Percentiles rank a stretch among this genome's conserved stretches.
These are phyloP conservation scores for Kazachstania kunashirensis DNA, from an alignment of 805 yeast species.

Conservation along the genomic window DNA sequence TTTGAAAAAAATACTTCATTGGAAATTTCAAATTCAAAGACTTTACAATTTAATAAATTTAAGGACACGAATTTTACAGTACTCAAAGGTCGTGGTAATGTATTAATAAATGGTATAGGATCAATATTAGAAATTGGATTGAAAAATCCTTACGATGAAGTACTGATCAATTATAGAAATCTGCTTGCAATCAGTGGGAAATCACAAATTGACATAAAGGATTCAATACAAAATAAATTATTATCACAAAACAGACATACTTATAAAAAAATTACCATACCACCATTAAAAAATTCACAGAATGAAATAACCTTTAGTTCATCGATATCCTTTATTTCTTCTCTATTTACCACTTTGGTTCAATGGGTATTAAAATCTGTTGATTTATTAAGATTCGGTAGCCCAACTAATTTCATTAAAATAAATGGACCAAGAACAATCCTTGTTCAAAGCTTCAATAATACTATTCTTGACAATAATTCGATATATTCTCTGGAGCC, in stretches of 20 bases:
- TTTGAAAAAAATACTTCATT: constrained; percentile 25
- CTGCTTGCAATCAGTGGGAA: constrained; percentile 26
- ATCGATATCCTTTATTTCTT: background rate
- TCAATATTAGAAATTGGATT: constrained; percentile 25
- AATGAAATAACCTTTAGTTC: background rate
- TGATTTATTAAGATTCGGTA: constrained; percentile 13
- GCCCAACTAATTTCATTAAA: constrained; percentile 18
- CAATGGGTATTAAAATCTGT: constrained; percentile 9
- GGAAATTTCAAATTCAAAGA: constrained; percentile 6
- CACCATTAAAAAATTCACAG: background rate
- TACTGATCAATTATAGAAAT: constrained; percentile 23
- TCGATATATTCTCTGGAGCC: constrained; percentile 4
- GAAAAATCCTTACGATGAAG: constrained; percentile 17
- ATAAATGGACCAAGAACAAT: constrained; percentile 29
- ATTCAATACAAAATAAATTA: constrained; percentile 9
- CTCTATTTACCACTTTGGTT: background rate
- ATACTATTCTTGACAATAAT: constrained; percentile 2
- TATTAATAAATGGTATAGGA: constrained; percentile 12
- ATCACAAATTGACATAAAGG: constrained; percentile 21
- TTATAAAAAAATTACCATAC: background rate
- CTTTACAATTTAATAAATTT: constrained; percentile 8
- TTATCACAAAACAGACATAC: background rate
- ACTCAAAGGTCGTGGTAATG: constrained; percentile 27
- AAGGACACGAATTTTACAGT: constrained; percentile 11
- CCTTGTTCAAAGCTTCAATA: constrained; percentile 21